Conservation (phyloP, 2,329 filamentous ascomycete genomes). For the Stachybotrys echinatus region DNA sequence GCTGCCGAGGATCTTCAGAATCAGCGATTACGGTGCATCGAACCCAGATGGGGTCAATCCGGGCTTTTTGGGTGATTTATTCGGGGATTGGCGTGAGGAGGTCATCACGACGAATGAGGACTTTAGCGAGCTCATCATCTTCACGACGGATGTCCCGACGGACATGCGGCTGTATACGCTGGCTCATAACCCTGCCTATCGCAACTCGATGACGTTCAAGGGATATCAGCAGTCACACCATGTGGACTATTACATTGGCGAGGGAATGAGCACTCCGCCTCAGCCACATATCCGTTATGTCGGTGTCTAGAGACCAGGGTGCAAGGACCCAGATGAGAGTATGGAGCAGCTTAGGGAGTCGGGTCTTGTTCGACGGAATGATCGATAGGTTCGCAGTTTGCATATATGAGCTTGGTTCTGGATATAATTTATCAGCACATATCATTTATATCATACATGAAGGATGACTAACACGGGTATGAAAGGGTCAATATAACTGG, state of each 20-base stretch:
- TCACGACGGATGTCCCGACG: slow-evolving; percentile 12
- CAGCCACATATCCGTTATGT: slow-evolving; percentile 8
- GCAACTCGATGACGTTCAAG: slow-evolving; percentile 16
- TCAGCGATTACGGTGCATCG: slow-evolving; percentile 4
- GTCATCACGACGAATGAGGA: slow-evolving; percentile 10
- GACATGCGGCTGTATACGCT: slow-evolving; percentile 15
- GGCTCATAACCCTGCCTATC: slow-evolving; percentile 17
- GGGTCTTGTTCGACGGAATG: no score
- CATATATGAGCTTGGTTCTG: no score
- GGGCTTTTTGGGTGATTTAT: slow-evolving; percentile 11
- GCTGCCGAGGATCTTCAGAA: slow-evolving; percentile 1
- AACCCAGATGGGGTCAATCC: slow-evolving; percentile 6
- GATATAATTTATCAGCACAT: no score
- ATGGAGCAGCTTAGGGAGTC: no score
- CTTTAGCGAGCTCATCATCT: slow-evolving; percentile 13
- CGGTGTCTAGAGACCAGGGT: not conserved
- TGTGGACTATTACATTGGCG: slow-evolving; percentile 14
- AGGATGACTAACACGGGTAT: no score
- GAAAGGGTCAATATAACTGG: no score
- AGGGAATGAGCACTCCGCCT: slow-evolving; percentile 10
- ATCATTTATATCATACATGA: no score
- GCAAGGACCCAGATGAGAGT: no score
- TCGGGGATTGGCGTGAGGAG: slow-evolving; percentile 16
- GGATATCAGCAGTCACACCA: slow-evolving; percentile 15
- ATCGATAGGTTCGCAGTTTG: no score